A percentile compares a stretch with the other conserved stretches of the same genome.
Conservation (phyloP, 1,284 basidiomycete genomes). For the Austropuccinia psidii region DNA sequence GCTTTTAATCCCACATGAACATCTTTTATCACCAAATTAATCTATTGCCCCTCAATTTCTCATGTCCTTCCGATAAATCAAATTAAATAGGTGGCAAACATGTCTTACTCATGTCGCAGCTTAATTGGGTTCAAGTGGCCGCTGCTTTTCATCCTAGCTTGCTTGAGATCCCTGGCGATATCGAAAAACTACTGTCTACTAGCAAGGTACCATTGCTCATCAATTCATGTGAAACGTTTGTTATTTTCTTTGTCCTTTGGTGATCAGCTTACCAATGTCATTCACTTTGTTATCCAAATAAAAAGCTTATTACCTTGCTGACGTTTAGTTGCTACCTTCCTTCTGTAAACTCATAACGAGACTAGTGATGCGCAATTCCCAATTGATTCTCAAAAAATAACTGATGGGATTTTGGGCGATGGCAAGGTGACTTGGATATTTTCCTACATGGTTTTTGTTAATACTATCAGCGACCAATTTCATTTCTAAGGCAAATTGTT, state of each 20-base stretch:
- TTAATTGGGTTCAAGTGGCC: slow-evolving; percentile 16
- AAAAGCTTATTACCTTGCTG: background rate
- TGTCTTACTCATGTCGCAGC: background rate
- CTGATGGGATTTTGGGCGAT: slow-evolving; percentile 26
- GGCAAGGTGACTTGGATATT: slow-evolving; percentile 1
- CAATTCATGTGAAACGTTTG: slow-evolving; percentile 25
- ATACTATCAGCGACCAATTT: no score
- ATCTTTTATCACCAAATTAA: background rate
- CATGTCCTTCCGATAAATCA: background rate
- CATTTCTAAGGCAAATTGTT: background rate
- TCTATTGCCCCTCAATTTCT: background rate
- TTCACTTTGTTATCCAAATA: background rate
- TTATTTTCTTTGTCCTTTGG: background rate
- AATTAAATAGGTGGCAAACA: slow-evolving; percentile 29
- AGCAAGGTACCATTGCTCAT: slow-evolving; percentile 26
- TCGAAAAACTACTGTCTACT: background rate
- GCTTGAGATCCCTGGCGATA: slow-evolving; percentile 2
- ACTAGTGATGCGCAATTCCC: slow-evolving; percentile 17
- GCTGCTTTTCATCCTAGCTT: slow-evolving; percentile 28
- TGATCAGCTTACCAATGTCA: background rate
- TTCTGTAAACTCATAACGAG: no score
- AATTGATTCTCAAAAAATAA: background rate
- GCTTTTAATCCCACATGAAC: background rate
- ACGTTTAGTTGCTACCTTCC: no score
- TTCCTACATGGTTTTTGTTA: background rate